Percentiles rank a stretch among this genome's conserved stretches.
These are phyloP conservation scores for Allantophomopsis lycopodina DNA, from an alignment of 2,329 filamentous ascomycete genomes.

Conservation along the genomic window DNA sequence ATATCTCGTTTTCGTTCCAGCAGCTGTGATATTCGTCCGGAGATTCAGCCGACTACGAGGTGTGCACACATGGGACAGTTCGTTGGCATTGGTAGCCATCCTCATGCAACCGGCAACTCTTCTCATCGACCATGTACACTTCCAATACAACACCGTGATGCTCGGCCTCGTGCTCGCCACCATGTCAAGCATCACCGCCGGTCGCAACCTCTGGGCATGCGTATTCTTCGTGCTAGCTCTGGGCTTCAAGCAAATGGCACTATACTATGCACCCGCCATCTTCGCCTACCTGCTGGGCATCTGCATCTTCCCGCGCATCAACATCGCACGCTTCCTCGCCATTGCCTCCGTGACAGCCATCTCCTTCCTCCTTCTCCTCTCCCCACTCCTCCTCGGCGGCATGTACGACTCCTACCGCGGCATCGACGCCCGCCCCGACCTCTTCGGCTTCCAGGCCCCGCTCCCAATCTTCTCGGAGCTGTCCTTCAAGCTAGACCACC, in stretches of 20 bases:
- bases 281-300: slow-evolving; percentile 85
- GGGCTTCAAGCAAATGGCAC: slow-evolving; percentile 98
- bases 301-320: slow-evolving; percentile 65
- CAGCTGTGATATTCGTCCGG: slow-evolving; percentile 71
- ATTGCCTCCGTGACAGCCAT: slow-evolving; percentile 62
- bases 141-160: slow-evolving; percentile 99
- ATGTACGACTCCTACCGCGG: slow-evolving; percentile 54
- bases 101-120: slow-evolving; percentile 86
- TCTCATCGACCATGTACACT: slow-evolving; percentile 87
- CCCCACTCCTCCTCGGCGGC: slow-evolving; percentile 62
- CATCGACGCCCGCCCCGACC: slow-evolving; percentile 39
- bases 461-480: slow-evolving; percentile 49
- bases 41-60: slow-evolving; percentile 64
- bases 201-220: slow-evolving; percentile 74
- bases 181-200: slow-evolving; percentile 79
- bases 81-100: slow-evolving; percentile 76
- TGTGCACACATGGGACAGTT: slow-evolving; percentile 69
- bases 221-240: slow-evolving; percentile 88
- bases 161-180: slow-evolving; percentile 77
- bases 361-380: slow-evolving; percentile 62
- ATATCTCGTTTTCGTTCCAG: slow-evolving; percentile 79
- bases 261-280: slow-evolving; percentile 89
- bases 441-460: slow-evolving; percentile 43
- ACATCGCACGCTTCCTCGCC: slow-evolving; percentile 52
- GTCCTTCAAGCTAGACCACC: slow-evolving; percentile 41